A percentile compares a stretch with the other conserved stretches of the same genome.
Conservation (phyloP, 1,284 basidiomycete genomes). For the Athelia sp. region DNA sequence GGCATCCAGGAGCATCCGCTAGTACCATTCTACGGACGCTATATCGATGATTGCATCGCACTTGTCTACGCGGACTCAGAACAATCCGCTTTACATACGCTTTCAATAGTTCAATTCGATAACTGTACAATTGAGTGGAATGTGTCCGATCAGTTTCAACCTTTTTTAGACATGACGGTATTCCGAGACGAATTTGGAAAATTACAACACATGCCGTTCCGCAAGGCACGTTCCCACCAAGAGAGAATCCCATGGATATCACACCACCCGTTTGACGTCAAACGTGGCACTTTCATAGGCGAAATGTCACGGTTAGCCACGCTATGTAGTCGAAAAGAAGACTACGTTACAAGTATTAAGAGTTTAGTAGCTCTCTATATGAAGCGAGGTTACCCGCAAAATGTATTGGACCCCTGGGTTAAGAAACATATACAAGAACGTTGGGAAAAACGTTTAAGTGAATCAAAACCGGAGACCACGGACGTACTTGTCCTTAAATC, state of each 20-base stretch:
- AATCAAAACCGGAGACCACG: conserved; percentile 1
- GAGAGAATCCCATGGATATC: conserved; percentile 33
- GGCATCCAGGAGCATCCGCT: conserved; percentile 13
- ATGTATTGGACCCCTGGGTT: conserved; percentile 14
- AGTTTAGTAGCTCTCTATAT: conserved; percentile 22
- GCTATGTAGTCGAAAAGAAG: conserved; percentile 21
- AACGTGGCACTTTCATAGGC: conserved; percentile 29
- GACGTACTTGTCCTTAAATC: conserved; percentile 14
- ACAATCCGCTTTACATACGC: conserved; percentile 14
- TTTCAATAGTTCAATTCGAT: conserved; percentile 15
- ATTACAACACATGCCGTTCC: conserved; percentile 23
- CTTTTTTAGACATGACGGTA: conserved; percentile 28
- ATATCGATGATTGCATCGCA: conserved; percentile 30
- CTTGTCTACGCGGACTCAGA: conserved; percentile 22
- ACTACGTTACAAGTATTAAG: conserved; percentile 20
- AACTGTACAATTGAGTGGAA: conserved; percentile 27
- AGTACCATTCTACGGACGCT: conserved; percentile 30
- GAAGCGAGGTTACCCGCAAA: conserved; percentile 22
- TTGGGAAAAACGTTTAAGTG: conserved; percentile 14
- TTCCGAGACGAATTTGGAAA: conserved; percentile 13
- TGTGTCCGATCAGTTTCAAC: conserved; percentile 11
- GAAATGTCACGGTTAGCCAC: conserved; percentile 31
- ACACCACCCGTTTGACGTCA: conserved; percentile 29
- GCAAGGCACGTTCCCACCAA: conserved; percentile 24
- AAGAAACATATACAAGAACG: conserved; percentile 10